phyloP scores from a whole-genome alignment of 495 filamentous ascomycete species.

The Daldinia childiae region DNA sequence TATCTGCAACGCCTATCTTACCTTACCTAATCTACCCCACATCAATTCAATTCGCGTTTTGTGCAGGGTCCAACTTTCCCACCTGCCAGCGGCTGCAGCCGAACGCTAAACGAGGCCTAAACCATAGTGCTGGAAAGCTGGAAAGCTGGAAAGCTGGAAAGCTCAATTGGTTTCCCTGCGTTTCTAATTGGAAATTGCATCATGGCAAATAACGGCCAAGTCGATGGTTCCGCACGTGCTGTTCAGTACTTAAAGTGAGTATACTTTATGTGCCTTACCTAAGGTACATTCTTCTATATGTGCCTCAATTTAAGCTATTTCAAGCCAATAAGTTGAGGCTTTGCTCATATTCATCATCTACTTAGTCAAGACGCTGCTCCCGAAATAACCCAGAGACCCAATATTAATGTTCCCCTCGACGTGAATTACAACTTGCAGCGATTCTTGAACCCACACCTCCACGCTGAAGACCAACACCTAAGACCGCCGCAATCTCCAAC shows the following conservation, averaged over 20 bases:
- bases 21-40: slow-evolving; percentile 22
- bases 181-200: slow-evolving; percentile 6
- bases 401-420: slow-evolving; percentile 40
- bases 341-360: slow-evolving; percentile 1
- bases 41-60: background rate
- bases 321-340: background rate
- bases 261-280: background rate
- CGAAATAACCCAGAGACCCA: slow-evolving; percentile 28
- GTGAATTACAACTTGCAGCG: slow-evolving; percentile 42
- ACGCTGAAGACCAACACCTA: slow-evolving; percentile 40
- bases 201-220: slow-evolving; percentile 40
- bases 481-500: slow-evolving; percentile 32
- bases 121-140: slow-evolving; percentile 32
- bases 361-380: slow-evolving; percentile 27
- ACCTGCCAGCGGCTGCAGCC: slow-evolving; percentile 38
- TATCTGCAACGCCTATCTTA: background rate
- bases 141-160: too few species aligned
- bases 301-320: background rate
- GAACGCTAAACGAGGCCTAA: slow-evolving; percentile 36
- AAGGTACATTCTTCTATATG: background rate
- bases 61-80: slow-evolving; percentile 20
- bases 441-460: slow-evolving; percentile 44
- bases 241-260: slow-evolving; percentile 44
- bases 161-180: slow-evolving; percentile 12
- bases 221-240: slow-evolving; percentile 38